These are phyloP conservation scores for Annulohypoxylon moriforme DNA, from an alignment of 495 filamentous ascomycete genomes.

Conservation along the genomic window DNA sequence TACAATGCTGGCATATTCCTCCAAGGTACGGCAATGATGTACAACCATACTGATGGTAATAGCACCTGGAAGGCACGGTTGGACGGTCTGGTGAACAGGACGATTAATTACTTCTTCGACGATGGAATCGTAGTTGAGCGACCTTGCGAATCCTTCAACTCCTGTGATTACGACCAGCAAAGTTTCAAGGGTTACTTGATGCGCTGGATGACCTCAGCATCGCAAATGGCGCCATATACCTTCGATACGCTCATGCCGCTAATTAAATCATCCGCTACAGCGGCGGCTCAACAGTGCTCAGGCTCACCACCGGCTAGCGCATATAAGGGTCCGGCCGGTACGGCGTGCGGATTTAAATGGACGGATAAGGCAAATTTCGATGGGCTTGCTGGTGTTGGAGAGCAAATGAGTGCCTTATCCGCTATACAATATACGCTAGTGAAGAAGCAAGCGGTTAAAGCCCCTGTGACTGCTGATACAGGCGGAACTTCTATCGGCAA, in stretches of 20 bases:
- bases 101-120: constrained; percentile 67
- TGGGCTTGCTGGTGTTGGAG: constrained; percentile 67
- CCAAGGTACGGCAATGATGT: constrained; percentile 80
- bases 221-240: constrained; percentile 74
- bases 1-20: constrained; percentile 82
- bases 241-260: constrained; percentile 65
- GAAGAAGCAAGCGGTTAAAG: constrained; percentile 49
- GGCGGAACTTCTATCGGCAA: constrained; percentile 77
- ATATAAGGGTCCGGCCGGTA: constrained; percentile 60
- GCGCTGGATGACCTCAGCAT: constrained; percentile 74
- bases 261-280: constrained; percentile 65
- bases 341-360: constrained; percentile 66
- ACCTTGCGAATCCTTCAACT: constrained; percentile 72
- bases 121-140: constrained; percentile 72
- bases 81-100: constrained; percentile 65
- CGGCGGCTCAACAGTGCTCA: constrained; percentile 71
- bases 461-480: constrained; percentile 65
- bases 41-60: constrained; percentile 69
- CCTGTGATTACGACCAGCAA: constrained; percentile 77
- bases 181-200: constrained; percentile 81
- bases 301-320: constrained; percentile 63
- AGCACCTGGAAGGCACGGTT: constrained; percentile 68
- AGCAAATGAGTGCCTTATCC: constrained; percentile 77
- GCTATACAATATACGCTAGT: constrained; percentile 73
- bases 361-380: constrained; percentile 52